Evolutionary conservation across 306 rosid species (phyloP), one percentile per base, ranked within the genome.

Genomic region (Heteromeles arbutifolia): DNA sequence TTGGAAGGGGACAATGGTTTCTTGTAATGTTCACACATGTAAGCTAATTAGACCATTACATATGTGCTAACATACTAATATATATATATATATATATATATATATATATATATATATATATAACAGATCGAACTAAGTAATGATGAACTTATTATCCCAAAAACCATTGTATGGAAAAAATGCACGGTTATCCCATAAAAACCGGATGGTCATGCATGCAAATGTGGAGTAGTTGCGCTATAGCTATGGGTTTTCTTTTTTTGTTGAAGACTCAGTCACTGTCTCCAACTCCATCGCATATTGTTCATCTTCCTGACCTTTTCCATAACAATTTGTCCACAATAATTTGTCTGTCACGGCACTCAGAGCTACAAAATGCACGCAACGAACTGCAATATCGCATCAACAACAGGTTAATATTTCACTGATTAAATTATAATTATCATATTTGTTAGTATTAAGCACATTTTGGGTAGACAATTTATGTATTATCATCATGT

Each of bases 311-410:
- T 17, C 66, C 34, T 14, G 37, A 15, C 37, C 32, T 50, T 15
- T 6, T 50, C 54, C 8, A 2, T 50, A 50, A 15, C 21, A 50
- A 50, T 17, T 11, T 21, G 25, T 65, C 69, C 69, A 34, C 1
- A 34, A 9, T 24, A 21, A 65, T 65, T 31, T 65, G 69, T 65
- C 4, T 65, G 17, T 34, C 13, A 24, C 77, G 68, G 43, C 77
- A 73, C 43, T 25, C 26, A 2, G 58, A 41, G 77, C 77, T 73
- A 73, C 77, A 73, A 48, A 73, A 73, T 43, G 77, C 77, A 1
- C 1, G 39, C 43, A 73, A 41, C 77, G 68, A 58, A 59, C 77
- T 73, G 67, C 67, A 57, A 72, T 53, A 18, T 31, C 14, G 2
- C 21, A 70, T 6, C 12, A 31, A 3, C 2, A 70, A 52, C 18